These are phyloP conservation scores for Bothriochloa decipiens DNA, from an alignment of 176 grass and related monocot species.

Conservation along the genomic window DNA sequence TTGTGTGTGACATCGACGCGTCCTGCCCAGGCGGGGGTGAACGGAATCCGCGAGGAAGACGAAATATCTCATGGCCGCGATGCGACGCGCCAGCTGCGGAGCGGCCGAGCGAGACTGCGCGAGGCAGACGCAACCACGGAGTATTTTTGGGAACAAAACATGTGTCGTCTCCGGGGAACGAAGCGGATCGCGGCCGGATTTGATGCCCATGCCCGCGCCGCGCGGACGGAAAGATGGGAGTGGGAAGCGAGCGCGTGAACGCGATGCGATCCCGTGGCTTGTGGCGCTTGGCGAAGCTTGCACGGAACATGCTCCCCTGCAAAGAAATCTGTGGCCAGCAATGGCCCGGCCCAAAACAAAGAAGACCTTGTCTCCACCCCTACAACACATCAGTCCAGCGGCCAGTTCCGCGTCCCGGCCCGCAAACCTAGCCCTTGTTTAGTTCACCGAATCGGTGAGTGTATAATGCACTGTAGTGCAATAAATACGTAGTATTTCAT, in stretches of 20 bases:
- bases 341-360: constrained; percentile 1
- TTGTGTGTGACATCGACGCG: constrained; percentile 4
- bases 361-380: background rate
- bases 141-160: constrained; percentile 9
- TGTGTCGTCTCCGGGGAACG: constrained; percentile 33
- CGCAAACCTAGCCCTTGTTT: too few species aligned
- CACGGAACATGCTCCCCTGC: background rate
- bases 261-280: background rate
- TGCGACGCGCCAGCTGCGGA: background rate
- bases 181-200: constrained; percentile 29
- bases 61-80: constrained; percentile 15
- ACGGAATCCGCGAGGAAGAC: background rate
- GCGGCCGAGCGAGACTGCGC: background rate
- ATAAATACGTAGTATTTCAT: too few species aligned
- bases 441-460: too few species aligned
- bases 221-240: background rate
- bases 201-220: background rate
- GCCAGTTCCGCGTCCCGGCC: too few species aligned
- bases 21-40: background rate
- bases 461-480: too few species aligned
- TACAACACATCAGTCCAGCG: background rate
- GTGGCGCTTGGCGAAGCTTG: background rate
- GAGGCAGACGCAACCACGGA: constrained; percentile 6
- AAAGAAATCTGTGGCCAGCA: background rate
- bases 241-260: background rate